Evolutionary conservation across 2,329 filamentous ascomycete genomes (phyloP).

Genomic region (Phoma sp.): DNA sequence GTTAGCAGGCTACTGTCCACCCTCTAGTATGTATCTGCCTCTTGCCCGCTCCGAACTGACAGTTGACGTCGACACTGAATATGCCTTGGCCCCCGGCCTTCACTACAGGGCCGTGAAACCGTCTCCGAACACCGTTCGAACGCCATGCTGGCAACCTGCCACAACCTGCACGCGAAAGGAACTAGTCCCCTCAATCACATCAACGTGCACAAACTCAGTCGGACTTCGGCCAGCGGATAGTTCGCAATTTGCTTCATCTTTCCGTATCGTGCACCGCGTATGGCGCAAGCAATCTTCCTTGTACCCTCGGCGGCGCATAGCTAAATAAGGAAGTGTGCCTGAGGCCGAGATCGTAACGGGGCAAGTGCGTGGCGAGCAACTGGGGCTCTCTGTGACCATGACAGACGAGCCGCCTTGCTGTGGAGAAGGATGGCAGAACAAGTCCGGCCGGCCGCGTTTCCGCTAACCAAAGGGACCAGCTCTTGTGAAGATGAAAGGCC

Average conservation of each 20-base stretch:
- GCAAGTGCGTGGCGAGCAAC: constrained; percentile 9
- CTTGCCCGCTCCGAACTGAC: constrained; percentile 9
- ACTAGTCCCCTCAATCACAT: constrained; percentile 11
- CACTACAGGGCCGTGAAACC: constrained; percentile 15
- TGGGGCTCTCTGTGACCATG: constrained; percentile 11
- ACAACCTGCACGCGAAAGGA: constrained; percentile 8
- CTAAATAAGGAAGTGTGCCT: constrained; percentile 10
- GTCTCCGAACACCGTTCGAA: constrained; percentile 15
- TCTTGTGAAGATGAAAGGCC: constrained; percentile 1
- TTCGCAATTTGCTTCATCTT: constrained; percentile 6
- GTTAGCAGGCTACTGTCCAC: not conserved
- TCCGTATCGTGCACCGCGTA: constrained; percentile 1
- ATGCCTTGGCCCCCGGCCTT: constrained; percentile 10
- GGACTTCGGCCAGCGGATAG: constrained; percentile 10
- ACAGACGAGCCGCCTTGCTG: constrained; percentile 7
- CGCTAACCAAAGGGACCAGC: constrained; percentile 2
- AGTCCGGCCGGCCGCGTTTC: constrained; percentile 4
- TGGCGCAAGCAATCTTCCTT: constrained; percentile 17
- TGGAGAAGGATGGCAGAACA: constrained; percentile 10
- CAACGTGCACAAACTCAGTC: constrained; percentile 8
- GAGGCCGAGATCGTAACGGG: constrained; percentile 8
- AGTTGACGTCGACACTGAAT: constrained; percentile 4
- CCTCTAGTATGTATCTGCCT: not conserved
- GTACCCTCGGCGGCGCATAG: not conserved
- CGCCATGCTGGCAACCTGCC: constrained; percentile 4